Conservation (phyloP, 805 yeast species). For the Kuraishia cidri region DNA sequence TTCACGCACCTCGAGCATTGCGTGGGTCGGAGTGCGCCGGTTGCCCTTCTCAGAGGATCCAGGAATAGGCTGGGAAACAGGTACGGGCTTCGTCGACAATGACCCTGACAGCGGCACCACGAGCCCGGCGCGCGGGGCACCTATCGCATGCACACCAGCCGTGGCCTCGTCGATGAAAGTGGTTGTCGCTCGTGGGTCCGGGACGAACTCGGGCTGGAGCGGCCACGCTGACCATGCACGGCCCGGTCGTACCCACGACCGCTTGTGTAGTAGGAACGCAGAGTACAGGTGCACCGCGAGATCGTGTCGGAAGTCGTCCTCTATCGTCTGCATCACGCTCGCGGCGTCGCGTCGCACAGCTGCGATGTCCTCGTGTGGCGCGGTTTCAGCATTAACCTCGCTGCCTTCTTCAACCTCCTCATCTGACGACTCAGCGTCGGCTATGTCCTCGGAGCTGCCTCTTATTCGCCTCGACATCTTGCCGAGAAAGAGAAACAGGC, state of each 20-base stretch:
- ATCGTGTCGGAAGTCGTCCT: conserved; percentile 42
- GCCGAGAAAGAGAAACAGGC: no score
- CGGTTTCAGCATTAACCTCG: not conserved
- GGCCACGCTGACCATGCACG: conserved; percentile 59
- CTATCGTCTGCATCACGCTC: conserved; percentile 26
- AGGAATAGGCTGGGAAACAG: no score
- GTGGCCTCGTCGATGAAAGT: not conserved
- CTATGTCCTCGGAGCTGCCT: no score
- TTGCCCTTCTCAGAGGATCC: no score
- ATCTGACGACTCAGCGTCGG: no score
- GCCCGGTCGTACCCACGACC: conserved; percentile 25
- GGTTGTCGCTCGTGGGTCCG: conserved; percentile 10
- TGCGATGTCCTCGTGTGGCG: not conserved
- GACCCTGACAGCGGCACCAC: no score
- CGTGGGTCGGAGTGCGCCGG: no score
- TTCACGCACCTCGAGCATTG: no score
- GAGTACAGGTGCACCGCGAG: conserved; percentile 60
- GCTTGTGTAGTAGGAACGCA: conserved; percentile 31
- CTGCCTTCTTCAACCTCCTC: no score
- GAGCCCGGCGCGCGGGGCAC: no score
- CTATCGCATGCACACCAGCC: not conserved
- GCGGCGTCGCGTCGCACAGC: conserved; percentile 9
- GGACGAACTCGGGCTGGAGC: conserved; percentile 20
- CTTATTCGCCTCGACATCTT: no score
- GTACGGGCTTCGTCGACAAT: no score